Evolutionary conservation across 352 stramenopile genomes (phyloP).

Genomic region (Nothophytophthora sp.): DNA sequence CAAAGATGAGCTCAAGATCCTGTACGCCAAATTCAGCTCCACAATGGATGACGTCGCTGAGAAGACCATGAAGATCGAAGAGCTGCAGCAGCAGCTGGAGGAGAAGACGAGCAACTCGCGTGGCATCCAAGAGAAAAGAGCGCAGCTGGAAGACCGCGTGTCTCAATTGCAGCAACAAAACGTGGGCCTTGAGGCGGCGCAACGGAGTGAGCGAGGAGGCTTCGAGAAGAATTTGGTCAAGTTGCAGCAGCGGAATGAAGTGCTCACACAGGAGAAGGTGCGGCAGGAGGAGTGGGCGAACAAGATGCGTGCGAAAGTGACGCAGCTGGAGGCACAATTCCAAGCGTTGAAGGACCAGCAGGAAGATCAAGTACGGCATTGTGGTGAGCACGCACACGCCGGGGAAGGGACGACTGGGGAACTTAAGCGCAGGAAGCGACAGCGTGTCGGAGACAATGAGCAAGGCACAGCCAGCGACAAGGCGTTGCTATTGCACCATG

Average conservation of each 20-base stretch:
- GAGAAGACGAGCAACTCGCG: neutral
- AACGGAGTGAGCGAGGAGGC: conserved; percentile 1
- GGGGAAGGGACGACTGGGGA: too few relatives aligned
- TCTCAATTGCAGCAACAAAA: conserved; percentile 22
- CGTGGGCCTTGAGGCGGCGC: conserved; percentile 14
- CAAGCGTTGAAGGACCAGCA: conserved; percentile 16
- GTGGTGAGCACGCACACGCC: conserved; percentile 9
- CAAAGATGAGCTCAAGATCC: conserved; percentile 34
- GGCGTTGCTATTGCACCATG: conserved; percentile 15
- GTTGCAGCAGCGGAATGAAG: conserved; percentile 18
- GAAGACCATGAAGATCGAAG: conserved; percentile 41
- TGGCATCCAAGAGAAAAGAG: neutral
- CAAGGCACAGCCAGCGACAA: neutral
- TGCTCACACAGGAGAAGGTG: conserved; percentile 19
- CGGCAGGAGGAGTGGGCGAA: conserved; percentile 3
- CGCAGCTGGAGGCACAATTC: conserved; percentile 23
- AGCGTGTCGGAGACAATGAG: conserved; percentile 6
- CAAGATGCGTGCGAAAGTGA: conserved; percentile 20
- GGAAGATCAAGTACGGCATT: conserved; percentile 11
- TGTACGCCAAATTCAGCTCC: conserved; percentile 36
- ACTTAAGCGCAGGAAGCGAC: neutral
- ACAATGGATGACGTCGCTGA: conserved; percentile 32
- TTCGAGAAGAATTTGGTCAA: conserved; percentile 20
- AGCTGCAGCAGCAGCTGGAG: conserved; percentile 33
- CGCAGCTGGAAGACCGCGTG: conserved; percentile 27